Base-by-base conservation (phyloP, 1,284 basidiomycete genomes). In the Heterobasidion occidentale region DNA sequence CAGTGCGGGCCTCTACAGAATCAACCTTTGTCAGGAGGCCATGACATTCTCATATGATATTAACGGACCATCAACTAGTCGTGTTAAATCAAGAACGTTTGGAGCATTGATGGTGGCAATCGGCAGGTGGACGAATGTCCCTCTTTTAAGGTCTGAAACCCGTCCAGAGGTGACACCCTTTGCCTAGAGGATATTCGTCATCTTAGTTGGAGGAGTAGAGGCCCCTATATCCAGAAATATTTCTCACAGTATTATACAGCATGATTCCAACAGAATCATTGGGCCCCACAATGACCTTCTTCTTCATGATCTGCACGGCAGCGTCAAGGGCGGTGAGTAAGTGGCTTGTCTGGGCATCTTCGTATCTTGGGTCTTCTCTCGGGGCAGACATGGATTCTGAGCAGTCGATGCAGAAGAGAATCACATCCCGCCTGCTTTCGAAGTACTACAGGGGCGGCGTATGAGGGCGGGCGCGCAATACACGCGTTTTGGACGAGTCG, bases 331-430 rank as follows among this genome's bases (percentile, higher is more conserved):
- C 90, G 8, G 74, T 73, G 56, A 80, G 79, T 4, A 91, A 67
- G 63, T 88, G 83, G 58, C 79, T 86, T 0, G 84, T 86, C 66
- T 86, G 72, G 36, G 74, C 69, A 46, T 82, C 78, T 67, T 88
- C 82, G 56, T 83, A 81, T 50, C 74, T 71, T 1, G 81, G 78
- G 58, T 86, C 81, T 35, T 89, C 83, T 38, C 77, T 75, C 12
- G 88, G 79, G 35, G 75, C 79, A 45, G 91, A 86, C 94, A 98
- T 98, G 12, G 92, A 89, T 46, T 81, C 74, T 0, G 94, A 95
- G 57, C 91, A 92, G 70, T 99, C 95, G 58, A 98, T 93, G 65
- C 90, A 92, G 73, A 98, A 97, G 15, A 98, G 74, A 52, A 95
- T 86, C 46, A 93, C 89, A 65, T 95, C 92, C 59, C 81, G 80